Base-by-base conservation (phyloP, 306 rosid genomes). In the Acmispon strigosus region DNA sequence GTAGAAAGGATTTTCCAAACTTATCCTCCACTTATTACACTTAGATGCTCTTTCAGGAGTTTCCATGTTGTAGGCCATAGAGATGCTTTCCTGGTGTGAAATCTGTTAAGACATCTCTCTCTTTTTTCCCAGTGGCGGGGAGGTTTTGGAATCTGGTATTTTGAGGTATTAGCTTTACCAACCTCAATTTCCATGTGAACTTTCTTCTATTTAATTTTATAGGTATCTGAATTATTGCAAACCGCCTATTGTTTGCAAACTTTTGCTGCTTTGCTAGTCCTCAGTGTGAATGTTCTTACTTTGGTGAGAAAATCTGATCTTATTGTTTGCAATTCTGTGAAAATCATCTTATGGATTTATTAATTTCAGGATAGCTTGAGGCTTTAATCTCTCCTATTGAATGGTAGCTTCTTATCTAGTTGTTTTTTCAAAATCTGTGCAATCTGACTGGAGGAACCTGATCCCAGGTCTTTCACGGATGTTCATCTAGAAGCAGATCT, bases 21-120 rank as follows among this genome's bases (percentile, higher is more conserved):
- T 48, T 72, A 68, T 57, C 32, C 9, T 45, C 53, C 81, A 47
- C 63, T 10, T 20, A 17, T 57, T 14, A 10, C 43, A 64, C 73
- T 58, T 54, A 65, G 82, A 54, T 41, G 76, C 73, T 44, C 34
- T 64, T 58, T 45, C 53, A 56, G 42, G 75, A 64, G 80, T 74
- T 29, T 19, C 45, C 41, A 6, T 37, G 2, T 75, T 16, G 39
- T 75, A 43, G 15, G 73, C 61, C 34, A 42, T 18, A 6, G 32
- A 54, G 65, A 69, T 58, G 72, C 74, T 32, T 63, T 20, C 18
- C 42, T 50, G 44, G 54, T 36, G 29, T 60, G 55, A 74, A 57
- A 58, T 59, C 12, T 62, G 36, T 48, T 61, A 22, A 14, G 60
- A 73, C 47, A 16, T 53, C 53, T 43, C 45, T 61, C 36, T 14